These are phyloP conservation scores for Cryptococcus sp. DNA, from an alignment of 1,284 basidiomycete genomes.

Conservation along the genomic window DNA sequence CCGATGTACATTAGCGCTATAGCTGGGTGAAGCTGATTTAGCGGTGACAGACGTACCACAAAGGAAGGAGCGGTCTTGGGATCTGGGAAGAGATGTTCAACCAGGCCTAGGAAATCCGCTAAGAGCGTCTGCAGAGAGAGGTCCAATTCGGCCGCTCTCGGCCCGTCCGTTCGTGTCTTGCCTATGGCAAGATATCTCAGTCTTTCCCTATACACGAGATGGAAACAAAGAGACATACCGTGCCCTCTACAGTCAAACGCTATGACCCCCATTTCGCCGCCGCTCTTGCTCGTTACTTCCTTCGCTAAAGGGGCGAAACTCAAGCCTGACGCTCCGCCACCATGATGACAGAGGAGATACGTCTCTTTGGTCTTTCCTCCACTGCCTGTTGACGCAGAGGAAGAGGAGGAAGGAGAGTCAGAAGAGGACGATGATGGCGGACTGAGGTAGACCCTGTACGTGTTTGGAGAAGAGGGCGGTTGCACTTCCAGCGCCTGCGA, in stretches of 20 bases:
- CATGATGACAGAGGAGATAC: conserved; percentile 89
- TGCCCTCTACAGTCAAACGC: conserved; percentile 84
- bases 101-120: conserved; percentile 67
- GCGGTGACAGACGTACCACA: conserved; percentile 60
- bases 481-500: conserved; percentile 71
- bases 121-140: conserved; percentile 71
- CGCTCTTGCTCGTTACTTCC: conserved; percentile 64
- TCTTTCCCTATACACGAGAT: no score
- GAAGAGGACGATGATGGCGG: conserved; percentile 25
- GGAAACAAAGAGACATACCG: conserved; percentile 60
- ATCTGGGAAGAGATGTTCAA: conserved; percentile 70
- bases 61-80: conserved; percentile 66
- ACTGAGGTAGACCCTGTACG: conserved; percentile 77
- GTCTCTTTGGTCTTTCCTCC: conserved; percentile 55
- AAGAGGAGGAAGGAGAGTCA: neutral
- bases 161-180: conserved; percentile 56
- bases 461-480: conserved; percentile 63
- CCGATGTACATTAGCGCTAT: neutral
- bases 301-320: conserved; percentile 87
- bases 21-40: neutral
- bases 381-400: conserved; percentile 23
- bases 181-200: conserved; percentile 53
- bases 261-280: conserved; percentile 79
- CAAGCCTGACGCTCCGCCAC: conserved; percentile 85
- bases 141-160: conserved; percentile 60